Evolutionary conservation across 2,329 filamentous ascomycete genomes (phyloP), one percentile per base, ranked within the genome.

Genomic region (Phialophora verrucosa): DNA sequence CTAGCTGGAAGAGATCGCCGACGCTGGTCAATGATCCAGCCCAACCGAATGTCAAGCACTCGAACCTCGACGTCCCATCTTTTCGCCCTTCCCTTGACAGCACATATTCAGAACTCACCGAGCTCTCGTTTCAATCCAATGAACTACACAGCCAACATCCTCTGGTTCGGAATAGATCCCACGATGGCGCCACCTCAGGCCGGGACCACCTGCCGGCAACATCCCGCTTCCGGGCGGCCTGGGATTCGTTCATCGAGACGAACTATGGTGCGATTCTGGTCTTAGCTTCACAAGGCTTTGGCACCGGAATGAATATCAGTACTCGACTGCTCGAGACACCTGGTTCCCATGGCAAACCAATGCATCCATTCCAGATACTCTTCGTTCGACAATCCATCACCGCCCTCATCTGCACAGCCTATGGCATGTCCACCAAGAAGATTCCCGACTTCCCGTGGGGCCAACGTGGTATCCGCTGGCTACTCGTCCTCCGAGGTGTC

Each of bases 361-460:
- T 96, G 82, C 87, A 95, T 80, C 91, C 93, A 0, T 89, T 96
- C 70, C 91, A 95, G 76, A 89, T 97, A 66, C 84, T 97, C 3
- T 93, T 96, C 73, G 86, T 87, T 6, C 87, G 93, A 63, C 93
- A 96, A 88, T 81, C 82, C 63, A 85, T 95, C 66, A 96, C 93
- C 0, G 82, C 87, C 1, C 23, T 90, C 2, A 83, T 88, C 59
- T 88, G 90, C 65, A 85, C 84, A 31, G 65, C 83, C 2, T 96
- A 93, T 77, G 93, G 96, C 88, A 90, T 87, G 84, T 88, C 84
- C 73, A 85, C 80, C 53, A 83, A 84, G 20, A 62, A 65, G 1
- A 87, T 90, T 0, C 88, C 90, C 0, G 79, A 90, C 65, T 91
- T 89, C 56, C 90, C 92, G 0, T 81, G 94, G 5, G 93, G 93